These are phyloP conservation scores for Cryptococcus floricola DNA, from an alignment of 1,284 basidiomycete genomes.

Conservation along the genomic window DNA sequence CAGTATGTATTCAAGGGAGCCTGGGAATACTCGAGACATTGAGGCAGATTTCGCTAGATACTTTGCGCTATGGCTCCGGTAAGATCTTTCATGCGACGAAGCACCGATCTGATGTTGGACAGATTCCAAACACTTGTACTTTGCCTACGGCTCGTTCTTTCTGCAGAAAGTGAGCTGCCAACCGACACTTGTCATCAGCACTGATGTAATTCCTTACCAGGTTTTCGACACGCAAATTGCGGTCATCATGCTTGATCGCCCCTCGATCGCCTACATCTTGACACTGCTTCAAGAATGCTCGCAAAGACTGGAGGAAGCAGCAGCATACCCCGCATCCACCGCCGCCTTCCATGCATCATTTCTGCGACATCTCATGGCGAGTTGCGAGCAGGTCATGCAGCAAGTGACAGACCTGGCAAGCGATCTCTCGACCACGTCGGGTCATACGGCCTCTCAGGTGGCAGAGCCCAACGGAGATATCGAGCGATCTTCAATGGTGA, in stretches of 20 bases:
- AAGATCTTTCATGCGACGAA: too few relatives aligned
- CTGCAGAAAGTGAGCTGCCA: constrained; percentile 5
- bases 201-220: background rate
- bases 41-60: constrained; percentile 2
- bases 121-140: constrained; percentile 13
- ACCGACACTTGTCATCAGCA: background rate
- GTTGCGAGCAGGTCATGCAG: too few relatives aligned
- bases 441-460: too few relatives aligned
- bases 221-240: constrained; percentile 9
- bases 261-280: constrained; percentile 4
- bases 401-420: background rate
- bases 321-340: constrained; percentile 1
- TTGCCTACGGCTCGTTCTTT: constrained; percentile 12
- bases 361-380: background rate
- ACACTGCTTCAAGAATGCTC: constrained; percentile 3
- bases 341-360: constrained; percentile 9
- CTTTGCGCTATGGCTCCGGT: background rate
- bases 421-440: background rate
- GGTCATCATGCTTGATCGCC: constrained; percentile 6
- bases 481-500: too few relatives aligned
- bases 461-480: too few relatives aligned
- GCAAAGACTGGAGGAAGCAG: background rate
- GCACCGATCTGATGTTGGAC: background rate
- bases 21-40: constrained; percentile 3
- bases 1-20: constrained; percentile 7